phyloP scores from a whole-genome alignment of 805 yeast genomes.

The Yarrowia yakushimensis region DNA sequence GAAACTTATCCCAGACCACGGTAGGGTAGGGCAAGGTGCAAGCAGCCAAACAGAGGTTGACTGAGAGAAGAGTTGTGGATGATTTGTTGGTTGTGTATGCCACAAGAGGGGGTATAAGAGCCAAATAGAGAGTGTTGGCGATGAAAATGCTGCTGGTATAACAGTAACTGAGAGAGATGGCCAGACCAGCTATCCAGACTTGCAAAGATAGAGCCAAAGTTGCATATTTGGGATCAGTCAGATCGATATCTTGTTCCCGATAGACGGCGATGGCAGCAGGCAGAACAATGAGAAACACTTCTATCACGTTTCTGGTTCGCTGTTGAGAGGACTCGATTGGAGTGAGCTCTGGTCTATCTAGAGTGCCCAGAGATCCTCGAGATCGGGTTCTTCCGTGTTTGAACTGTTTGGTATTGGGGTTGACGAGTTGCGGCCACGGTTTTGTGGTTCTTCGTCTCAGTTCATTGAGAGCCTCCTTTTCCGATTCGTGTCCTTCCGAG shows the following conservation, averaged over 20 bases:
- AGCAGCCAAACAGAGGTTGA: slow-evolving; percentile 11
- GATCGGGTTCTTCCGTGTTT: slow-evolving; percentile 6
- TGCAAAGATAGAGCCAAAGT: not conserved
- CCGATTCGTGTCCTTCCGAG: slow-evolving; percentile 11
- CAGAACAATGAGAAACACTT: slow-evolving; percentile 1
- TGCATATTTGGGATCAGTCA: not conserved
- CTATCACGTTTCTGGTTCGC: not conserved
- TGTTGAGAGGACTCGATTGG: not conserved
- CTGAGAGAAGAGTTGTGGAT: not conserved
- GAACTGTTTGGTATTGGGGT: not conserved
- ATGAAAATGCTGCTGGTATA: not conserved
- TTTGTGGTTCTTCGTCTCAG: not conserved
- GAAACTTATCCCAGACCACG: not conserved
- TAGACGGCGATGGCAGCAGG: slow-evolving; percentile 16
- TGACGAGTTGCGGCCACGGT: not conserved
- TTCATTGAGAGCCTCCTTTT: not conserved
- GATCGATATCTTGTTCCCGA: not conserved
- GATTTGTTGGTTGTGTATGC: slow-evolving; percentile 1
- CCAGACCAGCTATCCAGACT: slow-evolving; percentile 8
- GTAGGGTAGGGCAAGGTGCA: not conserved
- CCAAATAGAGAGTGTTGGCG: slow-evolving; percentile 8
- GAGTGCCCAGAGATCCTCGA: not conserved
- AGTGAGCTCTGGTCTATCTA: not conserved
- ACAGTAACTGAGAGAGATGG: slow-evolving; percentile 11
- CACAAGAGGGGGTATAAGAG: slow-evolving; percentile 8